Evolutionary conservation across 768 basidiomycete species (phyloP), one percentile per base, ranked within the genome.

Genomic region (Boletus rubroflammeus): DNA sequence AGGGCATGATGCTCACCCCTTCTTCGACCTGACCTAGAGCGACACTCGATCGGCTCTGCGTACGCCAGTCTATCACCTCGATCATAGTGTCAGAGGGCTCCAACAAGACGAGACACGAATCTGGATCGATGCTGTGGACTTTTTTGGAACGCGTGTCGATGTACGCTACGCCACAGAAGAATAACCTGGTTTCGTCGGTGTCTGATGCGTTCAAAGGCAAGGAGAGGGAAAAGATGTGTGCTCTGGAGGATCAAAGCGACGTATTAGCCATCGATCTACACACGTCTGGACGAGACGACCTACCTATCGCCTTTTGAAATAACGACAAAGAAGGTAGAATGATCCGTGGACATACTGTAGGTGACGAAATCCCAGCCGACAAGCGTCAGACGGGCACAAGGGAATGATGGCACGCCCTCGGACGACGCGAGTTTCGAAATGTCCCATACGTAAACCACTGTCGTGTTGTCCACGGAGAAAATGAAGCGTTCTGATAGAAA

Each of bases 21-120:
- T 65, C 40, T 45, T 68, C 67, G 31, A 66, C 66, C 70, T 63
- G 46, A 2, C 49, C 47, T 26, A 67, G 56, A 6, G 58, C 43
- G 5, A 74, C 46, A 3, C 41, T 55, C 15, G 57, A 57, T 9
- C 55, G 64, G 14, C 26, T 42, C 1, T 59, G 55, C 0, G 64
- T 66, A 3, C 64, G 61, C 75, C 75, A 78, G 44, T 74, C 61
- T 7, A 78, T 29, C 17, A 81, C 40, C 38, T 73, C 71, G 23
- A 81, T 59, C 10, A 50, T 38, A 23, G 59, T 58, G 6, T 67
- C 58, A 9, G 56, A 67, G 0, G 72, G 67, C 28, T 50, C 36
- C 23, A 74, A 67, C 3, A 71, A 66, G 19, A 73, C 55, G 7
- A 73, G 64, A 21, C 67, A 57, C 17, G 62, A 57, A 4, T 54